Conservation (phyloP, 495 filamentous ascomycete species). For the Penicillium bovifimosum region DNA sequence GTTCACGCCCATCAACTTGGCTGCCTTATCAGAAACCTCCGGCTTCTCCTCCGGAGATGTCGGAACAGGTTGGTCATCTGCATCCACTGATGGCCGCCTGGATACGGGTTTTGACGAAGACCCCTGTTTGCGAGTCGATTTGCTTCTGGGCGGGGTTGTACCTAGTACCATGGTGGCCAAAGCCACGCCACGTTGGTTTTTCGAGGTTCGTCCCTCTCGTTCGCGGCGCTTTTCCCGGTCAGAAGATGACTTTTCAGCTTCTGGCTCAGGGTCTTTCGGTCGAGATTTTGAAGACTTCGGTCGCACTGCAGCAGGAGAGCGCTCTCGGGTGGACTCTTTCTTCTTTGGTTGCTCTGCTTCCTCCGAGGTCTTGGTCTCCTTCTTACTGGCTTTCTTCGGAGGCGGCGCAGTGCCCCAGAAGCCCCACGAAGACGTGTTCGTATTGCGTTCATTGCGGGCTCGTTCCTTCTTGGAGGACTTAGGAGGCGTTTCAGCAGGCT, state of each 20-base stretch:
- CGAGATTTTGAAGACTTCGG: constrained; percentile 46
- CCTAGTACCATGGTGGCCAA: constrained; percentile 50
- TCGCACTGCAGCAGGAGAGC: constrained; percentile 29
- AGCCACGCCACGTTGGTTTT: constrained; percentile 44
- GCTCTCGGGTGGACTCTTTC: constrained; percentile 15
- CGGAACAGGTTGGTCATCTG: constrained; percentile 41
- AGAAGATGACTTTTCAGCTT: constrained; percentile 51
- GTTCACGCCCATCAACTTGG: constrained; percentile 53
- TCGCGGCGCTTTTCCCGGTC: constrained; percentile 48
- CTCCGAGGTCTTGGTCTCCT: constrained; percentile 31
- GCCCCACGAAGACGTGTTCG: constrained; percentile 49
- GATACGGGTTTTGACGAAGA: constrained; percentile 33
- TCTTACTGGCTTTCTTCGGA: constrained; percentile 44
- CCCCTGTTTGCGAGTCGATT: constrained; percentile 40
- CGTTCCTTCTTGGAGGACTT: constrained; percentile 56
- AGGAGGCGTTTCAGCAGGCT: constrained; percentile 35
- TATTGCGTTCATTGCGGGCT: constrained; percentile 46
- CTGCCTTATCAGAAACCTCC: constrained; percentile 50
- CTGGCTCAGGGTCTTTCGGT: constrained; percentile 41
- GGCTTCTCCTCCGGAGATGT: constrained; percentile 48
- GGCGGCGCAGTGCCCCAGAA: constrained; percentile 51
- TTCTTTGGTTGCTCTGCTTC: constrained; percentile 18
- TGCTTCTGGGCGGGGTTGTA: constrained; percentile 43
- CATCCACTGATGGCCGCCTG: constrained; percentile 47
- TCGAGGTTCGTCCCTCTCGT: constrained; percentile 30